Conservation (phyloP, 1,284 basidiomycete species). For the Trichosporon ovoides region DNA sequence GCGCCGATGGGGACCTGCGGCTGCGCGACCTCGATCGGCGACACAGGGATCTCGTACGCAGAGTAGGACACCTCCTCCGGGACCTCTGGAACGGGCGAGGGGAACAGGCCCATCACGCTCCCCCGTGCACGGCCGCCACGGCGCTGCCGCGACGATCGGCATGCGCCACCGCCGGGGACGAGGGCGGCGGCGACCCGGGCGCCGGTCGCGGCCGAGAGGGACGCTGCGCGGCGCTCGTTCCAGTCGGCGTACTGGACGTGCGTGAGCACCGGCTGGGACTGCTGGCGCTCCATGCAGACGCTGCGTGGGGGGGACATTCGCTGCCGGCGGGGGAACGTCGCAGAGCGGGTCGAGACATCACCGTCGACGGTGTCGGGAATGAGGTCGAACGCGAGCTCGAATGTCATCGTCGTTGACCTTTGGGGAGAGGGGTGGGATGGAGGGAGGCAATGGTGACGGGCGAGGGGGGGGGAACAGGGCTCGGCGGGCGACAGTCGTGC, state of each 20-base stretch:
- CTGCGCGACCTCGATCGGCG: not conserved
- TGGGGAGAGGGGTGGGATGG: not conserved
- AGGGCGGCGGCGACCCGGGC: not conserved
- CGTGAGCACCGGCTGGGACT: not conserved
- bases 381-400: conserved; percentile 2
- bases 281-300: not conserved
- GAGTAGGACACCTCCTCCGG: not conserved
- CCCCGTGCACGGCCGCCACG: not conserved
- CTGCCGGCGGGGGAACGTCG: conserved; percentile 1
- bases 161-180: conserved; percentile 1
- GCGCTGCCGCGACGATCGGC: not conserved
- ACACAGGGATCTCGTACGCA: not conserved
- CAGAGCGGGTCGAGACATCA: not conserved
- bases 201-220: not conserved
- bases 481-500: not conserved
- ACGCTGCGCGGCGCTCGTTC: conserved; percentile 1
- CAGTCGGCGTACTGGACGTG: not conserved
- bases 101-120: not conserved
- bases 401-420: not conserved
- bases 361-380: not conserved
- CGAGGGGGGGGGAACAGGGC: not conserved
- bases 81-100: not conserved
- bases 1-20: not conserved
- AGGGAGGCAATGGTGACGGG: not conserved
- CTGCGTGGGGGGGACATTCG: not conserved